phyloP scores from a whole-genome alignment of 306 rosid species.

The Casuarina equisetifolia region DNA sequence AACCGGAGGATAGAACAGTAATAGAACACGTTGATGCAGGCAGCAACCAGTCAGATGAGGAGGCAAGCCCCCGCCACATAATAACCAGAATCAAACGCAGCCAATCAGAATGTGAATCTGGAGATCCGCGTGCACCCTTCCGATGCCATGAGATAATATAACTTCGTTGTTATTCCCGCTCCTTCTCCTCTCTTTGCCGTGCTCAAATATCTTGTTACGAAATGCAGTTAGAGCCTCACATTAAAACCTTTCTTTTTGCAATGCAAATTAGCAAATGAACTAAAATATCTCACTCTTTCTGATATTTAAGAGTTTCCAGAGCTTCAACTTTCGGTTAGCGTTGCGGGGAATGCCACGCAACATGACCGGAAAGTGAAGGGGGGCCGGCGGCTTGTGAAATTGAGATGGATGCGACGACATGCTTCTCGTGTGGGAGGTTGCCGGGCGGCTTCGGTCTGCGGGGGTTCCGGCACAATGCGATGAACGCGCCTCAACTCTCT shows the following conservation, averaged over 20 bases:
- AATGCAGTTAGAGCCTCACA: conserved; percentile 38
- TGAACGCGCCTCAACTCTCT: conserved; percentile 13
- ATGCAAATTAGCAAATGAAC: not conserved
- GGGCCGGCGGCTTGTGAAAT: not conserved
- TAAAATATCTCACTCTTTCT: not conserved
- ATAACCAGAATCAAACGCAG: not conserved
- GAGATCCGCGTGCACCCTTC: conserved; percentile 1
- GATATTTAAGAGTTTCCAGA: not conserved
- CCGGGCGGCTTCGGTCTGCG: conserved; percentile 16
- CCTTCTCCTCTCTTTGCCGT: too few species aligned
- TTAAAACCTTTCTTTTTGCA: conserved; percentile 20
- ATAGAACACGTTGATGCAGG: conserved; percentile 38
- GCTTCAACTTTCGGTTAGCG: not conserved
- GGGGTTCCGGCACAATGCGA: not conserved
- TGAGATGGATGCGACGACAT: conserved; percentile 32
- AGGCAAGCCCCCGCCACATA: conserved; percentile 11
- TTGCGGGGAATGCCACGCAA: not conserved
- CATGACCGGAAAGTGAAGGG: not conserved
- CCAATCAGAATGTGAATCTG: conserved; percentile 3
- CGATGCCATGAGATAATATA: conserved; percentile 12
- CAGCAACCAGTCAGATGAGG: conserved; percentile 34
- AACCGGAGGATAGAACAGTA: conserved; percentile 16
- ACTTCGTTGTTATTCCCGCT: conserved; percentile 18
- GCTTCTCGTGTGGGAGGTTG: conserved; percentile 39
- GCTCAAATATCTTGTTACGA: conserved; percentile 13